These are phyloP conservation scores for Parsonsia alboflavescens DNA, from an alignment of 257 asterid species.

Conservation along the genomic window DNA sequence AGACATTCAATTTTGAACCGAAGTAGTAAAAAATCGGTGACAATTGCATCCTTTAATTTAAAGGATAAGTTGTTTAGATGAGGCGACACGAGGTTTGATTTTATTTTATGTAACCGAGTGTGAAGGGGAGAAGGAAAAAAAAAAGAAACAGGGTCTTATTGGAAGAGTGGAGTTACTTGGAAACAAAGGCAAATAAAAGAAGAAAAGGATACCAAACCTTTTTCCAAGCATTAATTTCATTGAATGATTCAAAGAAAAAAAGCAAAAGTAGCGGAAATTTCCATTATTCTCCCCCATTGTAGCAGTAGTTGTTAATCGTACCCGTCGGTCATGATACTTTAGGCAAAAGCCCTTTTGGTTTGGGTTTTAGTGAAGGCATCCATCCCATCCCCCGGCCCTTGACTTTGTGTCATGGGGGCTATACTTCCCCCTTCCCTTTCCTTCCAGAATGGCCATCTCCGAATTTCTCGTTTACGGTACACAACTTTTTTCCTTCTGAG, in stretches of 20 bases:
- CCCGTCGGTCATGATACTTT: background rate
- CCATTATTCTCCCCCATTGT: background rate
- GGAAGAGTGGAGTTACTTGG: background rate
- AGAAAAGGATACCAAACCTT: conserved; percentile 7
- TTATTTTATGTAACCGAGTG: too few species aligned
- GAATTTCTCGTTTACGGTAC: too few species aligned
- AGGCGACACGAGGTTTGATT: too few species aligned
- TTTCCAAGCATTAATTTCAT: conserved; percentile 3
- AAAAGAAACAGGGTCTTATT: background rate
- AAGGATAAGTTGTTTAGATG: too few species aligned
- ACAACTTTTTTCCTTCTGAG: too few species aligned
- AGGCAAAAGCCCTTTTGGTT: background rate
- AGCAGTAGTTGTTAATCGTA: background rate
- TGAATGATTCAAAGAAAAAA: background rate
- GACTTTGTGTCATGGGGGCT: conserved; percentile 19
- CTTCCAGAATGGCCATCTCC: background rate
- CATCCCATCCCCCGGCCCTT: conserved; percentile 2
- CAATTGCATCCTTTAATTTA: too few species aligned
- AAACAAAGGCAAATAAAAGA: conserved; percentile 1
- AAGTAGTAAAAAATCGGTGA: too few species aligned
- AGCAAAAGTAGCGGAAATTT: background rate
- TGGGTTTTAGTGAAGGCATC: too few species aligned
- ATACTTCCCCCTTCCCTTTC: background rate
- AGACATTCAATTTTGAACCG: too few species aligned
- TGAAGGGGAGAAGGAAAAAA: too few species aligned